Base-by-base conservation (phyloP, 257 asterid genomes). In the Nicotiana tabacum region DNA sequence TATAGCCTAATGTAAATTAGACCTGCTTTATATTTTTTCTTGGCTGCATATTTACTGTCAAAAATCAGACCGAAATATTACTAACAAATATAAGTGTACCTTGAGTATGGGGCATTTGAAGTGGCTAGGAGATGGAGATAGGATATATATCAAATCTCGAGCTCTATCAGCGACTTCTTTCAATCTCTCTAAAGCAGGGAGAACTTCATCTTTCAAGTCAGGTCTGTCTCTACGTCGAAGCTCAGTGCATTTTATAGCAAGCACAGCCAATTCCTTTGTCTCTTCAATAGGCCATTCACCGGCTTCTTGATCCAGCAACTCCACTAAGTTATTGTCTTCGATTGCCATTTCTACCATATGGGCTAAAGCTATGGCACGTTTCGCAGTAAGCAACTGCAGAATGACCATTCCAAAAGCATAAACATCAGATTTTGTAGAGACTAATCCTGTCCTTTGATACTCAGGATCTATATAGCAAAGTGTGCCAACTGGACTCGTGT, bases 401-500 rank as follows among this genome's bases (percentile, higher is more conserved):
- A 94, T 21, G 66, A 95, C 90, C 83, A 95, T 88, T 55, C 99
- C 99, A 56, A 91, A 88, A 48, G 97, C 98, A 77, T 91, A 95
- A 39, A 94, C 92, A 66, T 95, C 99, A 1, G 97, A 92, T 83
- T 88, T 89, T 24, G 97, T 89, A 16, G 96, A 85, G 69, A 92
- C 78, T 8, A 85, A 82, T 56, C 99, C 98, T 0, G 97, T 92
- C 81, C 99, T 83, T 84, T 92, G 98, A 82, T 95, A 95, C 89
- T 95, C 99, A 0, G 99, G 99, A 46, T 95, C 99, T 1, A 95
- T 95, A 64, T 94, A 95, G 87, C 96, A 91, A 18, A 94, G 82
- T 2, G 97, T 92, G 17, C 99, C 99, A 46, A 89, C 96, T 4
- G 87, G 91, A 30, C 86, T 81, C 0, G 92, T 89, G 83, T 87